These are phyloP conservation scores for Metschnikowia aberdeeniae DNA, from an alignment of 805 yeast species.

Conservation along the genomic window DNA sequence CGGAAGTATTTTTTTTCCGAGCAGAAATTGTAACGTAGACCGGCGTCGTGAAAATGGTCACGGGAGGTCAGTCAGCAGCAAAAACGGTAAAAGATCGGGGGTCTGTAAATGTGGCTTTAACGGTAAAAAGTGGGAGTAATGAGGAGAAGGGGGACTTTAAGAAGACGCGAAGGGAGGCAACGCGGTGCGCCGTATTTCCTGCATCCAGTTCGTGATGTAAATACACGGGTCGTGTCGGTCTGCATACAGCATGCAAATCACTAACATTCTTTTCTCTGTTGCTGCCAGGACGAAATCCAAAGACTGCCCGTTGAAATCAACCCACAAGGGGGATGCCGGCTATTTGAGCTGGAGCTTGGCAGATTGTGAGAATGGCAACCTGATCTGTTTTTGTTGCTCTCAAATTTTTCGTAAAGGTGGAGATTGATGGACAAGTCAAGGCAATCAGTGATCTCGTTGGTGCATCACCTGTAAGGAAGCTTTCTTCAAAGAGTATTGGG, in stretches of 20 bases:
- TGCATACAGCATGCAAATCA: conserved; percentile 5
- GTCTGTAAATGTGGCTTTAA: not conserved
- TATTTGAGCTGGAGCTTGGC: too few relatives aligned
- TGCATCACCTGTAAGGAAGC: too few relatives aligned
- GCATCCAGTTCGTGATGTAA: conserved; percentile 4
- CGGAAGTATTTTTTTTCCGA: not conserved
- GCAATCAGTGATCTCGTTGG: too few relatives aligned
- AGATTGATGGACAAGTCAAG: too few relatives aligned
- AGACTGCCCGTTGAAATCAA: too few relatives aligned
- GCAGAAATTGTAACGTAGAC: not conserved
- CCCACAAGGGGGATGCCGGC: too few relatives aligned
- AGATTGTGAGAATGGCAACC: too few relatives aligned
- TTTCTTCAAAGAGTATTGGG: too few relatives aligned
- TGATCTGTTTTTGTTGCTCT: too few relatives aligned
- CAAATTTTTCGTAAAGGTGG: too few relatives aligned
- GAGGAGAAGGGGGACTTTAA: conserved; percentile 9
- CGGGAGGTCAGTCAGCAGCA: not conserved
- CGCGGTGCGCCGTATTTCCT: conserved; percentile 9
- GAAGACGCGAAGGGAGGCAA: conserved; percentile 9
- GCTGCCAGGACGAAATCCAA: not conserved
- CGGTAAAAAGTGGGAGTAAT: conserved; percentile 2
- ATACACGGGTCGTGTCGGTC: conserved; percentile 12
- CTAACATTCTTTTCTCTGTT: not conserved
- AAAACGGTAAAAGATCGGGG: not conserved
- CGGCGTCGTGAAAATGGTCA: not conserved